These are phyloP conservation scores for Fusarium camptoceras DNA, from an alignment of 2,329 filamentous ascomycete species.

Conservation along the genomic window DNA sequence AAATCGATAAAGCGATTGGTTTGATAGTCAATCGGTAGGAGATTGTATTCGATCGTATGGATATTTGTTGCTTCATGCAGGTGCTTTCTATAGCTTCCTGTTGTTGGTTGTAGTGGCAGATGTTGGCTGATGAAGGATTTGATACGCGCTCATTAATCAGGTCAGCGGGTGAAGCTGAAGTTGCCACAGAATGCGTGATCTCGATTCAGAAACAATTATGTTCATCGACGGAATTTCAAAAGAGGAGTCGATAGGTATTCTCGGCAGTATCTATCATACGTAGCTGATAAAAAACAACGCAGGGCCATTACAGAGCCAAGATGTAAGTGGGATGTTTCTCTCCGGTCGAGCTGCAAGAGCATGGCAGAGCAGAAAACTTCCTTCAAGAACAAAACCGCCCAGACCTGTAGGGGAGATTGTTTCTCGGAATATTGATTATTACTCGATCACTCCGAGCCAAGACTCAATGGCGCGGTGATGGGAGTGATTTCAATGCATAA, in stretches of 20 bases:
- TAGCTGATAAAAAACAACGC: slow-evolving; percentile 8
- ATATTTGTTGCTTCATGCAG: slow-evolving; percentile 8
- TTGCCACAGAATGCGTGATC: neutral
- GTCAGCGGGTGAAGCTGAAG: slow-evolving; percentile 6
- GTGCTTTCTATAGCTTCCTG: slow-evolving; percentile 13
- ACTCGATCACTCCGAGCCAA: slow-evolving; percentile 35
- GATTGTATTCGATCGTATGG: slow-evolving; percentile 18
- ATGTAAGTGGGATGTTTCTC: slow-evolving; percentile 40
- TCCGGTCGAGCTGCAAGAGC: slow-evolving; percentile 6
- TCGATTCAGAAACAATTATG: slow-evolving; percentile 4
- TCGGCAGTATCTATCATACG: slow-evolving; percentile 11
- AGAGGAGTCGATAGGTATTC: slow-evolving; percentile 11
- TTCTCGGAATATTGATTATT: slow-evolving; percentile 10
- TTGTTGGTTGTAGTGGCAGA: neutral
- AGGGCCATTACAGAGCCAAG: slow-evolving; percentile 12
- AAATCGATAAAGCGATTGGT: slow-evolving; percentile 23
- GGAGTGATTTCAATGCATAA: slow-evolving; percentile 39
- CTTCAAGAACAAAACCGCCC: slow-evolving; percentile 17
- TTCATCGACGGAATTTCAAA: neutral
- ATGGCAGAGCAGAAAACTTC: slow-evolving; percentile 19
- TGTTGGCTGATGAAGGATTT: neutral
- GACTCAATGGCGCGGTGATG: slow-evolving; percentile 44
- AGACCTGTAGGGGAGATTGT: slow-evolving; percentile 5
- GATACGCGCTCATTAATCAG: slow-evolving; percentile 8
- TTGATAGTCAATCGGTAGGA: slow-evolving; percentile 14